phyloP scores from a whole-genome alignment of 257 asterid species.

The Eucommia ulmoides region DNA sequence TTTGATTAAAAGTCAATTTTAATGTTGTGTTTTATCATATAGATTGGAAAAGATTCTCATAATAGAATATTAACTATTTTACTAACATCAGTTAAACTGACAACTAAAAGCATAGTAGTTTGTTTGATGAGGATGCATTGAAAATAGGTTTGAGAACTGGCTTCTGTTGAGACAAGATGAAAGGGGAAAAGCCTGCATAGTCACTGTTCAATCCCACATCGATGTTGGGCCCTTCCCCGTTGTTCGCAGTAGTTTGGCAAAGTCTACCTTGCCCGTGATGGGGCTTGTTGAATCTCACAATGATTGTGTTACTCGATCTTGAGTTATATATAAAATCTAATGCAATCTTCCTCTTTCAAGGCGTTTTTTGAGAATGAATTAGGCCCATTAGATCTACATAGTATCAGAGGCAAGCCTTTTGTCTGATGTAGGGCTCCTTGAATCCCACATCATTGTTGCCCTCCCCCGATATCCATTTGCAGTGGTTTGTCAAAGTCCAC shows the following conservation, averaged over 20 bases:
- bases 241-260: no score
- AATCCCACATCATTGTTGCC: neutral
- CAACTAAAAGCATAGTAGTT: neutral
- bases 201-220: neutral
- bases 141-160: neutral
- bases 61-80: neutral
- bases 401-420: no score
- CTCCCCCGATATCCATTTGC: no score
- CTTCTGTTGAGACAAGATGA: neutral
- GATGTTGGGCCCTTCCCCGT: neutral
- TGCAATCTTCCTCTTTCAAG: no score
- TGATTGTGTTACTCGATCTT: neutral
- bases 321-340: no score
- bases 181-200: neutral
- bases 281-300: neutral
- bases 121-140: neutral
- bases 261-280: no score
- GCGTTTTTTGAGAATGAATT: no score
- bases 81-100: neutral
- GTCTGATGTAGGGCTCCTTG: no score
- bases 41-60: neutral
- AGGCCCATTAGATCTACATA: no score
- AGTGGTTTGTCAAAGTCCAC: no score
- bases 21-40: neutral
- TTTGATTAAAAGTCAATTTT: no score